A percentile compares a stretch with the other conserved stretches of the same genome.
phyloP scores from a whole-genome alignment of 2,329 filamentous ascomycete genomes.

The Colletotrichum trifolii region DNA sequence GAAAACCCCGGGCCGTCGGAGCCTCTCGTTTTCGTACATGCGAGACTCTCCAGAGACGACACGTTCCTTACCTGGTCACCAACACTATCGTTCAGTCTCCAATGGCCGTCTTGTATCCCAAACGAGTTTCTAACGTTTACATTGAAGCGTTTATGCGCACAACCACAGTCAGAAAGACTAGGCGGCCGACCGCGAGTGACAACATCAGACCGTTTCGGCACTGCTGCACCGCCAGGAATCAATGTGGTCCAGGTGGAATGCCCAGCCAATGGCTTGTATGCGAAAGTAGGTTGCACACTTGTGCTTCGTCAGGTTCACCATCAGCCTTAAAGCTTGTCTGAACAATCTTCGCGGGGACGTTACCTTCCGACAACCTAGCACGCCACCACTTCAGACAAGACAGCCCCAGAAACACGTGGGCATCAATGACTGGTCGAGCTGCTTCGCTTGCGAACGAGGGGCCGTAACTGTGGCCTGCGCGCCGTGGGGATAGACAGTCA shows the following conservation, averaged over 20 bases:
- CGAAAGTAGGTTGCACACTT: neutral
- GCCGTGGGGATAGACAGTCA: neutral
- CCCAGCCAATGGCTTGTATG: conserved; percentile 7
- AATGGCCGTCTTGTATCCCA: too few species aligned
- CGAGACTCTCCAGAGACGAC: too few species aligned
- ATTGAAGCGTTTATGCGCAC: neutral
- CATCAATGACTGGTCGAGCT: neutral
- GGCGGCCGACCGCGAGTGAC: neutral
- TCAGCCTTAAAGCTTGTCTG: neutral
- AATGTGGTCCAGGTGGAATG: neutral
- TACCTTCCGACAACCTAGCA: neutral
- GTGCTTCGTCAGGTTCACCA: neutral
- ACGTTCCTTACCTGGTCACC: too few species aligned
- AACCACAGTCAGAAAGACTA: neutral
- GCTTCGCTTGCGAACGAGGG: neutral
- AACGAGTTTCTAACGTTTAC: too few species aligned
- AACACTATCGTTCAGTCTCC: too few species aligned
- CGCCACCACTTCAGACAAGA: neutral
- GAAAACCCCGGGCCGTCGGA: too few species aligned
- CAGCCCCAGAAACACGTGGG: neutral
- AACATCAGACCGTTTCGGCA: neutral
- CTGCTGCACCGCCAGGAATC: neutral
- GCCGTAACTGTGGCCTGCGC: neutral
- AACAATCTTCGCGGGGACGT: neutral
- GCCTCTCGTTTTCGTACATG: too few species aligned